Conservation (phyloP, 2,329 filamentous ascomycete species). For the Colletotrichum navitas region DNA sequence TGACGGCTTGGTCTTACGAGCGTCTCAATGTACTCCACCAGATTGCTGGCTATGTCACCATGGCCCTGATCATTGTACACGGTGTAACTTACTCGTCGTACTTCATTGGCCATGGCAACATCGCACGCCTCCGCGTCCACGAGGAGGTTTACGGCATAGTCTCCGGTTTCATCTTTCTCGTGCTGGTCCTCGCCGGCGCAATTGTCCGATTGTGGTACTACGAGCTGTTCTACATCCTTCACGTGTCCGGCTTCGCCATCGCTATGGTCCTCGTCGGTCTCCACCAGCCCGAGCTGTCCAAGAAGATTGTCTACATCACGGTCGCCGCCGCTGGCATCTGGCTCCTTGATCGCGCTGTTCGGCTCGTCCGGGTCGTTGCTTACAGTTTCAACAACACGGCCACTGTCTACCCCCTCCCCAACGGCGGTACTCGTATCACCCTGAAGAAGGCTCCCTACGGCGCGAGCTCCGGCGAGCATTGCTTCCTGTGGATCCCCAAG, state of each 20-base stretch:
- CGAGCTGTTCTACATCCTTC: conserved; percentile 67
- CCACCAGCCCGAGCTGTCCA: conserved; percentile 62
- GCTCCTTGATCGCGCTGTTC: conserved; percentile 63
- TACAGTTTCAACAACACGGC: conserved; percentile 65
- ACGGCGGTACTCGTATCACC: conserved; percentile 67
- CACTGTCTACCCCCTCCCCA: conserved; percentile 64
- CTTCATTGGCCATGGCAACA: conserved; percentile 51
- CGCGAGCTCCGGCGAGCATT: conserved; percentile 69
- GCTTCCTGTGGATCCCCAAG: conserved; percentile 73
- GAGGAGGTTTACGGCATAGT: conserved; percentile 63
- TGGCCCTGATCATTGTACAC: conserved; percentile 62
- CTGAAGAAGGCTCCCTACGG: conserved; percentile 62
- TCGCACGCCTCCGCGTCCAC: conserved; percentile 51
- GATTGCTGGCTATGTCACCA: conserved; percentile 63
- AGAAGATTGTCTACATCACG: conserved; percentile 58
- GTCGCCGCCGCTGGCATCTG: conserved; percentile 61
- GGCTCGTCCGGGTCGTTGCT: conserved; percentile 57
- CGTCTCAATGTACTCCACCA: conserved; percentile 70
- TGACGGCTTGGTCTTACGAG: conserved; percentile 69
- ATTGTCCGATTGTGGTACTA: conserved; percentile 63
- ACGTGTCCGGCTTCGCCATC: conserved; percentile 63
- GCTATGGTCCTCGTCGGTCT: conserved; percentile 62
- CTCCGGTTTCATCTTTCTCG: conserved; percentile 60
- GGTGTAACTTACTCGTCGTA: conserved; percentile 57
- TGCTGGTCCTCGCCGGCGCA: conserved; percentile 58